Evolutionary conservation across 116 monocot species (phyloP), one percentile per base, ranked within the genome.

Genomic region (Cymodocea nodosa): DNA sequence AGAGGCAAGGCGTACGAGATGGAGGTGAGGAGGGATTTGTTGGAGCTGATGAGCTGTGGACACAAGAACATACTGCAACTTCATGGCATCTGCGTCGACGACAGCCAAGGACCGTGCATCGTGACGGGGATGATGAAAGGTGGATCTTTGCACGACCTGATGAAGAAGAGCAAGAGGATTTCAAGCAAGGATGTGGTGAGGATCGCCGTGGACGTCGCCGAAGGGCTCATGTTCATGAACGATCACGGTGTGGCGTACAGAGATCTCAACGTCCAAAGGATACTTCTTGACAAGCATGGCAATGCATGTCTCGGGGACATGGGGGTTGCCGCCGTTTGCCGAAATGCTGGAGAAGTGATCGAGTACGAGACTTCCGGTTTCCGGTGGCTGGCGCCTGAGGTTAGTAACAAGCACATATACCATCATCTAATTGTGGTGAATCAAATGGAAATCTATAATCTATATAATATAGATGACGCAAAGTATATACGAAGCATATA

Each of bases 371-470:
- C 95, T 2, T 75, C 83, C 22, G 95, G 95, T 1, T 90, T 87
- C 55, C 80, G 87, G 59, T 95, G 95, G 95, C 80, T 90, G 5
- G 95, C 95, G 58, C 95, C 95, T 15, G 95, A 95, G 90, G 87
- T 93, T 25, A 71, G 81, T 51, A 15, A 16, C 15, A 48, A 17
- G 37, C 1, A 51, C 6, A 30, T 3, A 3, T 3, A 30, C 30
- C 30, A 30, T 30, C 30, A n/a, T n/a, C n/a, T n/a, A 30, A 30
- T 30, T 30, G 30, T 30, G 30, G 30, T 30, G 30, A 30, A 30
- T 3, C 30, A 30, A 3, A 30, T 30, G 30, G n/a, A n/a, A n/a
- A n/a, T n/a, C n/a, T n/a, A n/a, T n/a, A 30, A 30, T 30, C 30
- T 30, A 30, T 1, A 30, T 30, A 3, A 30, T 30, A 30, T 3